Conservation (phyloP, 306 rosid species). For the Gynostemma pentaphyllum region DNA sequence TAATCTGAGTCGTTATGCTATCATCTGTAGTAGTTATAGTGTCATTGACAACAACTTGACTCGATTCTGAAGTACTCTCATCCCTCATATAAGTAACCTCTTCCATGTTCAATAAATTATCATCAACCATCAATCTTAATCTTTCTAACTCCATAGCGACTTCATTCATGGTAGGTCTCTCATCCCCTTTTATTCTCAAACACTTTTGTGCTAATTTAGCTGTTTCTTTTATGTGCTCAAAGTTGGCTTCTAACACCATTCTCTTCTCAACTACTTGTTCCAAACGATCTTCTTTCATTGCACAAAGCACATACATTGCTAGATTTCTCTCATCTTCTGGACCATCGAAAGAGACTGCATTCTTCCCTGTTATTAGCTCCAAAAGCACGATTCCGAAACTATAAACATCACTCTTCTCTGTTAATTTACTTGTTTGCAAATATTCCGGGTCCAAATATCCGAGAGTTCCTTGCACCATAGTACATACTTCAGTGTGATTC, state of each 20-base stretch:
- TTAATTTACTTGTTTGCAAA: slow-evolving; percentile 19
- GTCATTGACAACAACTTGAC: neutral
- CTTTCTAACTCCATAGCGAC: slow-evolving; percentile 37
- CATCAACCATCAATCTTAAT: slow-evolving; percentile 7
- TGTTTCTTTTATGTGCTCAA: slow-evolving; percentile 26
- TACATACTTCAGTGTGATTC: slow-evolving; percentile 23
- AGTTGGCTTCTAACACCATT: slow-evolving; percentile 8
- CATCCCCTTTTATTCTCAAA: slow-evolving; percentile 29
- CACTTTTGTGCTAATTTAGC: slow-evolving; percentile 21
- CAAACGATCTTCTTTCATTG: slow-evolving; percentile 23
- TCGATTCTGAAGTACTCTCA: neutral
- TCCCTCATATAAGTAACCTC: slow-evolving; percentile 13
- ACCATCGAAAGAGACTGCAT: slow-evolving; percentile 12
- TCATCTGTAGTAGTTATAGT: neutral
- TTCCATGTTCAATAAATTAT: neutral
- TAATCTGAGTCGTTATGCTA: neutral
- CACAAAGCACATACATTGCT: slow-evolving; percentile 19
- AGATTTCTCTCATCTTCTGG: slow-evolving; percentile 19
- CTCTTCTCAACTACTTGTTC: slow-evolving; percentile 23
- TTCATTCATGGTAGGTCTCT: slow-evolving; percentile 49
- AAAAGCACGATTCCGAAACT: slow-evolving; percentile 42
- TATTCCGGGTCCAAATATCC: slow-evolving; percentile 40
- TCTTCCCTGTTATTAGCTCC: slow-evolving; percentile 35
- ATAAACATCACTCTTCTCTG: slow-evolving; percentile 37
- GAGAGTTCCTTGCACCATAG: slow-evolving; percentile 37